Evolutionary conservation across 805 yeast genomes (phyloP), one percentile per base, ranked within the genome.

Genomic region (Ogataea nonfermentans): DNA sequence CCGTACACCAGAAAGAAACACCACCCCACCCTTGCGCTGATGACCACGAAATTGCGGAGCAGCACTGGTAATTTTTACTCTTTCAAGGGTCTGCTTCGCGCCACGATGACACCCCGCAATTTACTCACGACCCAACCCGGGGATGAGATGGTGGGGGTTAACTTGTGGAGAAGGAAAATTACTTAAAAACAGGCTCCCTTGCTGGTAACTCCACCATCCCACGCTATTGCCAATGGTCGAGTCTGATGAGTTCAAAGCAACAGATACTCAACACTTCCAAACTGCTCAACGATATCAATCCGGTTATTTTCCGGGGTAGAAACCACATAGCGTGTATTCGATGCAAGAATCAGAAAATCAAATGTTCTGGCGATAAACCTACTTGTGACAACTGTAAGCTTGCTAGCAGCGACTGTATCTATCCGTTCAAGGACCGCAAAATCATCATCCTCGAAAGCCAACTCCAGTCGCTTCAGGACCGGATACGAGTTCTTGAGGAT

Each of bases 271-370:
- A 41, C 23, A 31, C 36, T 13, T 27, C 42, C 24, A 27, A 34
- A 11, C n/a, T 41, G 15, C 25, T 50, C 12, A 33, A 41, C 12
- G 43, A 50, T 17, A 53, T 53, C 20, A 49, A 49, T 24, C 61
- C 61, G 5, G 41, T 55, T 16, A 40, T 51, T 15, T 53, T 57
- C 20, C 29, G 60, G 17, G 63, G 63, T 8, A 44, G 63, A 35
- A 45, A 52, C 33, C 63, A 59, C 40, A 51, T 55, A 42, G 79
- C 79, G 11, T 74, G 79, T 46, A 68, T 69, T 29, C 59, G 78
- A 27, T 74, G 79, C 53, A 57, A 76, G 31, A 52, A 63, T 23
- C 77, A 72, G 46, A 74, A 74, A 53, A 69, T 73, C 46, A 73
- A 73, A 52, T 74, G 79, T 49, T 63, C 73, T 13, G 78, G 79